phyloP scores from a whole-genome alignment of 73 alveolate genomes.

The Blepharisma stoltei region DNA sequence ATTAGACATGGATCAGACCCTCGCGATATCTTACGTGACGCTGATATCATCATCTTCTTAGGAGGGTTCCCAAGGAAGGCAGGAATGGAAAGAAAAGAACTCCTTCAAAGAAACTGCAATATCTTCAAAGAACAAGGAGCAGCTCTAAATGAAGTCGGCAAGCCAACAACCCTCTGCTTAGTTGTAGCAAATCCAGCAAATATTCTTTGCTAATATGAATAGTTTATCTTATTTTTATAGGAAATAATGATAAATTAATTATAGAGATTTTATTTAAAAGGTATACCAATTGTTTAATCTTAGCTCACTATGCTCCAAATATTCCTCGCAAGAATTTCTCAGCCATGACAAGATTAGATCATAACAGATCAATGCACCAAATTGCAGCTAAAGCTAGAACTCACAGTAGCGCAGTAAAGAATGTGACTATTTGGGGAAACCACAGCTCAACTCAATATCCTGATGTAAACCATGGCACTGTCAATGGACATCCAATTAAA shows the following conservation, averaged over 20 bases:
- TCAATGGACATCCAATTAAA: slow-evolving; percentile 45
- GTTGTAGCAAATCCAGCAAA: slow-evolving; percentile 99
- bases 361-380: slow-evolving; percentile 92
- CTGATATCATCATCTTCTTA: slow-evolving; percentile 86
- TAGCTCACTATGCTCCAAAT: slow-evolving; percentile 78
- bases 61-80: slow-evolving; percentile 98
- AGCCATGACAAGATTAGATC: slow-evolving; percentile 98
- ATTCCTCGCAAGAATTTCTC: slow-evolving; percentile 93
- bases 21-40: slow-evolving; percentile 89
- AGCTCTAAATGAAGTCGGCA: slow-evolving; percentile 76
- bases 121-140: slow-evolving; percentile 64
- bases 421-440: slow-evolving; percentile 93
- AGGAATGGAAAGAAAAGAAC: slow-evolving; percentile 98
- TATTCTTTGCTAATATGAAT: too few relatives aligned
- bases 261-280: too few relatives aligned
- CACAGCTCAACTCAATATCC: slow-evolving; percentile 96
- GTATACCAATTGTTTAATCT: slow-evolving; percentile 94
- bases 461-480: slow-evolving; percentile 60
- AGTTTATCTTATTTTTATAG: too few relatives aligned
- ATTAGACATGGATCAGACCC: slow-evolving; percentile 77
- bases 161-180: slow-evolving; percentile 78
- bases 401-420: slow-evolving; percentile 68
- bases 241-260: too few relatives aligned
- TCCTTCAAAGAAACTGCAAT: slow-evolving; percentile 71
- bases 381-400: slow-evolving; percentile 81